A percentile compares a stretch with the other conserved stretches of the same genome.
phyloP scores from a whole-genome alignment of 2,329 filamentous ascomycete species.

The Phialemonium atrogriseum region DNA sequence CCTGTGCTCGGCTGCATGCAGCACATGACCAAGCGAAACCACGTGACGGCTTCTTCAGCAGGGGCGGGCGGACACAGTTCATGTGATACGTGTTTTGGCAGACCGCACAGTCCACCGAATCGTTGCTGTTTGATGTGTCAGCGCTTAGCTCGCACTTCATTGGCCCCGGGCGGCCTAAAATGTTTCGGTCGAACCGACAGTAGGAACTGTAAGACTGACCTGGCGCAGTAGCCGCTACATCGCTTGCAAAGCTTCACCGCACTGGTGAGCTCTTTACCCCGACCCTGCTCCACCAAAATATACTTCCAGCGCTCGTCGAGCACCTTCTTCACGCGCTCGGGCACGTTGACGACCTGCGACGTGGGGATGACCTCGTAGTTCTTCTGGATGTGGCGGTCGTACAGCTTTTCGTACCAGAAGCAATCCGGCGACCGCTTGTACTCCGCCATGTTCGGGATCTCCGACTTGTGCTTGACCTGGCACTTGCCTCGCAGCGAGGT shows the following conservation, averaged over 20 bases:
- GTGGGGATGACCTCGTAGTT: conserved; percentile 97
- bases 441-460: conserved; percentile 73
- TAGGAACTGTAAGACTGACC: conserved; percentile 43
- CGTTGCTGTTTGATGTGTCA: conserved; percentile 51
- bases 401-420: conserved; percentile 97
- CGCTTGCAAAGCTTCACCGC: conserved; percentile 94
- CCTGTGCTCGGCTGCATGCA: conserved; percentile 90
- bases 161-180: not conserved
- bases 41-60: conserved; percentile 92
- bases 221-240: conserved; percentile 85
- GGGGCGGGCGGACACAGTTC: conserved; percentile 87
- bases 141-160: conserved; percentile 11
- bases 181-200: conserved; percentile 2
- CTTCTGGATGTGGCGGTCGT: conserved; percentile 96
- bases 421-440: conserved; percentile 79
- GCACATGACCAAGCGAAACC: conserved; percentile 98
- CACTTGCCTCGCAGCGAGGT: conserved; percentile 91
- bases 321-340: conserved; percentile 88
- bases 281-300: conserved; percentile 87
- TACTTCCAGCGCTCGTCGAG: conserved; percentile 95
- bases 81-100: conserved; percentile 96
- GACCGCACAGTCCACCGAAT: conserved; percentile 95
- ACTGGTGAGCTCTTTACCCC: conserved; percentile 90
- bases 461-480: conserved; percentile 77
- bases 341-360: conserved; percentile 88